Evolutionary conservation across 495 filamentous ascomycete species (phyloP), one percentile per base, ranked within the genome.

Genomic region (Aspergillus leporis): DNA sequence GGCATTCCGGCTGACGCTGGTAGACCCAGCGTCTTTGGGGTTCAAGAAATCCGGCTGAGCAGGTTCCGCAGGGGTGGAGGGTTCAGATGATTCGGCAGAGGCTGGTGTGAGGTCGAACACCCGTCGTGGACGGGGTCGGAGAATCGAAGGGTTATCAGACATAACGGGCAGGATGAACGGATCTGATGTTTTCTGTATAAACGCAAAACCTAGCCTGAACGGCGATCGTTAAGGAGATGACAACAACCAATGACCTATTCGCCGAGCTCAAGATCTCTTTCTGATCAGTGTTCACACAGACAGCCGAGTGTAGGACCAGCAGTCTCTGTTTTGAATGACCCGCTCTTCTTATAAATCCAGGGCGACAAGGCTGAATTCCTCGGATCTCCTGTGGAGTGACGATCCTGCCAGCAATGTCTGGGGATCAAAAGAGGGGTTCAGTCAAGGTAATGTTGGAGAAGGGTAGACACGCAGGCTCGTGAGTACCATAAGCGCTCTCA

Each of bases 51-150:
- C 72, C 21, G 68, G 46, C 31, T 71, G 72, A 36, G 71, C 61
- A 7, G 70, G 55, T 53, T 75, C 76, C 57, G 74, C 69, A 8
- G 83, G 78, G 8, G 78, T 77, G 38, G 80, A 69, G 43, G 79
- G 73, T 59, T 74, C 67, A 41, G 84, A 77, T 40, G 81, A 83
- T 51, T 86, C 76, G 47, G 79, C 72, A 28, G 83, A 82, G 38
- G 76, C 75, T 21, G 82, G 74, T 47, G 79, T 78, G 47, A 89
- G 69, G 22, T 90, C 83, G 72, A 92, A 95, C 49, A 87, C 81
- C 34, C 91, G 87, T 51, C 88, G 85, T 45, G 92, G 90, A 58
- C 86, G 83, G 4, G 92, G 90, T 25, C 87, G 85, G 56, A 88
- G 71, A 65, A 93, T 76, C 48, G 80, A 81, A 65, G 78, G 78